Evolutionary conservation across 164 flowering plant species (phyloP).

Genomic region (Vitis rotundifolia): DNA sequence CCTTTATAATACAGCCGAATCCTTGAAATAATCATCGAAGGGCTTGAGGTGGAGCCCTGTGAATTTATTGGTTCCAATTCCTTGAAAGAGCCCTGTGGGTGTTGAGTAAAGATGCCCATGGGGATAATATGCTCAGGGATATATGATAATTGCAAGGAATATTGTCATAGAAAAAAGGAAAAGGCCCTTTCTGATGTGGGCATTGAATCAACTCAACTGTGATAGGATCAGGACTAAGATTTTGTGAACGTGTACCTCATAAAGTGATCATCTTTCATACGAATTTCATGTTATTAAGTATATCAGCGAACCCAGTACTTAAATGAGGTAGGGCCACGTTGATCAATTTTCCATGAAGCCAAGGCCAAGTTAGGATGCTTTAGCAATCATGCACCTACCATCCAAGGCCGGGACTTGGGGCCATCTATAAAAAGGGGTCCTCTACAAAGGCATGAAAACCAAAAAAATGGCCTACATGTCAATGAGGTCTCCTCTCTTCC

Average conservation of each 20-base stretch:
- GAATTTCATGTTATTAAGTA: no score
- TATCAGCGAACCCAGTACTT: no score
- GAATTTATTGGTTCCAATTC: background rate
- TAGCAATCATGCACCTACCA: no score
- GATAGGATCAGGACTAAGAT: no score
- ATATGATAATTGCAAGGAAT: background rate
- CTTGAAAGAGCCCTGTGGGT: background rate
- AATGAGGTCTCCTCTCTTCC: slow-evolving; percentile 9
- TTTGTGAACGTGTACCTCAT: no score
- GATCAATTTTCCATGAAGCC: background rate
- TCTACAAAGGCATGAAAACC: background rate
- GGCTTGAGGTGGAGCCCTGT: background rate
- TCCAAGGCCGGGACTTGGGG: background rate
- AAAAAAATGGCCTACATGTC: slow-evolving; percentile 12
- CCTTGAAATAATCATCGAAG: background rate
- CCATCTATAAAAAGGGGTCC: background rate
- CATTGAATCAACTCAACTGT: no score
- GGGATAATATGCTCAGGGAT: background rate
- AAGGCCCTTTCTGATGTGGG: no score
- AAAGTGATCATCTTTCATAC: no score
- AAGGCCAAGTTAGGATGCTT: background rate
- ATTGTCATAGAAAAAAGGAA: background rate
- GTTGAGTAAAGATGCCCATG: background rate
- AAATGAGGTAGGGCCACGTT: no score
- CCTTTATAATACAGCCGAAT: background rate